These are phyloP conservation scores for Solanum sejunctum DNA, from an alignment of 257 asterid genomes.

Conservation along the genomic window DNA sequence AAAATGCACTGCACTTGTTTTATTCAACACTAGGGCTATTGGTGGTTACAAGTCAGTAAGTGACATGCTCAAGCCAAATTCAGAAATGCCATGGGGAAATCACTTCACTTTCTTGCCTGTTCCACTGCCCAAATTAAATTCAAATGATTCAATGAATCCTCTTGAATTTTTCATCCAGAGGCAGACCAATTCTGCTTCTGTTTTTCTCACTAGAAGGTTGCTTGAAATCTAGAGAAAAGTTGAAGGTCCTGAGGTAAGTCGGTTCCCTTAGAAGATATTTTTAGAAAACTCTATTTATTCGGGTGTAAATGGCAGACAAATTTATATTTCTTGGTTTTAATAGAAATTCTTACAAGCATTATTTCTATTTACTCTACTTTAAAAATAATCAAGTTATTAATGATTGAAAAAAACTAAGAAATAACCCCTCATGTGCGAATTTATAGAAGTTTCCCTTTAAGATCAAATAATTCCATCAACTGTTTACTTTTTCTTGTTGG, in stretches of 20 bases:
- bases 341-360: too few species aligned
- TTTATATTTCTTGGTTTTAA: too few species aligned
- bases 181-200: slow-evolving; percentile 36
- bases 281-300: too few species aligned
- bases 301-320: too few species aligned
- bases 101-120: slow-evolving; percentile 44
- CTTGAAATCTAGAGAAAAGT: slow-evolving; percentile 23
- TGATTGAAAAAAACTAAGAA: too few species aligned
- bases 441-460: too few species aligned
- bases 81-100: slow-evolving; percentile 56
- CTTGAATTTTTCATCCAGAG: slow-evolving; percentile 34
- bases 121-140: slow-evolving; percentile 29
- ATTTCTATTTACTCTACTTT: too few species aligned
- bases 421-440: too few species aligned
- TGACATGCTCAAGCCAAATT: slow-evolving; percentile 45
- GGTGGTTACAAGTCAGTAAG: slow-evolving; percentile 46
- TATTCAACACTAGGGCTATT: slow-evolving; percentile 43
- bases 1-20: slow-evolving; percentile 34
- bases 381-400: too few species aligned
- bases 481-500: background rate
- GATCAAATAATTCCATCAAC: too few species aligned
- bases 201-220: slow-evolving; percentile 27
- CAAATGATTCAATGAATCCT: slow-evolving; percentile 11
- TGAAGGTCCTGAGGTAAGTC: slow-evolving; percentile 46
- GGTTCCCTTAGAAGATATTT: too few species aligned